Conservation (phyloP, 306 rosid genomes). For the Lithocarpus polystachyus region DNA sequence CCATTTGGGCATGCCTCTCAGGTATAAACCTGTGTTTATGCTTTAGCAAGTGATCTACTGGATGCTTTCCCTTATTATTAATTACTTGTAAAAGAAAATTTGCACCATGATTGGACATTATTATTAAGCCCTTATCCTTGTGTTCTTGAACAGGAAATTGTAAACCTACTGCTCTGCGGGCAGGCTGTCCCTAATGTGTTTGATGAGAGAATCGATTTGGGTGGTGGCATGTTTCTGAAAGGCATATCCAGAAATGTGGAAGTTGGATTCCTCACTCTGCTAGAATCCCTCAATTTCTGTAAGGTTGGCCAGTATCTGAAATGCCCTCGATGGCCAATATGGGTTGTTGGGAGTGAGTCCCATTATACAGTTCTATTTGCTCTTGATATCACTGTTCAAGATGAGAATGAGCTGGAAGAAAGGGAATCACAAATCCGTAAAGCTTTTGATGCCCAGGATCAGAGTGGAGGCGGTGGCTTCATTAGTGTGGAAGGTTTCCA, state of each 20-base stretch:
- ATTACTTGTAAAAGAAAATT: too few species aligned
- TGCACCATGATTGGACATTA: slow-evolving; percentile 1
- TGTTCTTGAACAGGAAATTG: slow-evolving; percentile 73
- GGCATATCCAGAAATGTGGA: slow-evolving; percentile 80
- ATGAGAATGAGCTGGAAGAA: slow-evolving; percentile 91
- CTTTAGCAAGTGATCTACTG: slow-evolving; percentile 9
- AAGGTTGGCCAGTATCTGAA: slow-evolving; percentile 83
- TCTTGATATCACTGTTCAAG: slow-evolving; percentile 73
- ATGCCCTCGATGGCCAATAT: slow-evolving; percentile 94
- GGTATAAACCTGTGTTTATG: slow-evolving; percentile 40
- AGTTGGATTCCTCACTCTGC: slow-evolving; percentile 86
- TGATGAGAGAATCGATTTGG: slow-evolving; percentile 92
- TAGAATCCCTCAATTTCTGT: slow-evolving; percentile 90
- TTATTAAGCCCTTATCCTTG: slow-evolving; percentile 7
- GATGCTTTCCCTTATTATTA: slow-evolving; percentile 1
- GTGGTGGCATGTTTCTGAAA: slow-evolving; percentile 88
- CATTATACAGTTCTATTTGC: slow-evolving; percentile 92
- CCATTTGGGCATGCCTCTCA: slow-evolving; percentile 99
- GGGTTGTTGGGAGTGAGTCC: slow-evolving; percentile 97
- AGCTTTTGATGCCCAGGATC: slow-evolving; percentile 93
- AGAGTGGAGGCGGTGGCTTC: slow-evolving; percentile 98
- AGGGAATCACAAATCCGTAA: slow-evolving; percentile 84
- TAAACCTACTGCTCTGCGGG: slow-evolving; percentile 81
- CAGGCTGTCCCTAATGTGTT: slow-evolving; percentile 91
- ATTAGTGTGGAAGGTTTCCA: slow-evolving; percentile 88